Conservation (phyloP, 1,139 yeast species). For the Pichia sp. region DNA sequence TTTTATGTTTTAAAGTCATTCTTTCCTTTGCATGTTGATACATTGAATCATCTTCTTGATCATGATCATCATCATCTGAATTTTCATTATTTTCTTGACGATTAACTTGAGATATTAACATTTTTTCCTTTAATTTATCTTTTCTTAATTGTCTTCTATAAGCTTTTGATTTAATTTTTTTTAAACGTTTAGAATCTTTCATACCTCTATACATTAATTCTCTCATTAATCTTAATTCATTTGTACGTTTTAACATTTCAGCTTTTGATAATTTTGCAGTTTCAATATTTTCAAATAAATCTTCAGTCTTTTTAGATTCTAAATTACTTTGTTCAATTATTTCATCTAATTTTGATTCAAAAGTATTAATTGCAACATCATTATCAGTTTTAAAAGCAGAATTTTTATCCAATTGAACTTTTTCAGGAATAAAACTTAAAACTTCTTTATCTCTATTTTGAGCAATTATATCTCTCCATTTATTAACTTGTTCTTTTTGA, state of each 20-base stretch:
- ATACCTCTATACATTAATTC: conserved; percentile 96
- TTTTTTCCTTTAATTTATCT: conserved; percentile 66
- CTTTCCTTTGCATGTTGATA: conserved; percentile 80
- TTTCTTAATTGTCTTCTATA: conserved; percentile 83
- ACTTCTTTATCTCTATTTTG: conserved; percentile 81
- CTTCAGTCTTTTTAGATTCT: conserved; percentile 64
- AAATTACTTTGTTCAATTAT: conserved; percentile 62
- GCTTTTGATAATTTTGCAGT: conserved; percentile 77
- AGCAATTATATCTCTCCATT: conserved; percentile 83
- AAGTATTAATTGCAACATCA: conserved; percentile 47
- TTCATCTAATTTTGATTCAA: conserved; percentile 61
- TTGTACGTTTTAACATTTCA: conserved; percentile 71
- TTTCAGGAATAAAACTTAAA: conserved; percentile 59
- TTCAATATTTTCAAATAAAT: conserved; percentile 82
- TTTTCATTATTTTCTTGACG: conserved; percentile 45
- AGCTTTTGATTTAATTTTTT: conserved; percentile 89
- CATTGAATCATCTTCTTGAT: conserved; percentile 57
- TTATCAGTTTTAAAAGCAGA: conserved; percentile 48
- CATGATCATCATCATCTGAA: conserved; percentile 33
- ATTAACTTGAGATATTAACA: conserved; percentile 38
- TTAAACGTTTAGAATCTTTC: conserved; percentile 79
- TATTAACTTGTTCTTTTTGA: conserved; percentile 76
- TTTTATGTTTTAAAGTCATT: conserved; percentile 86
- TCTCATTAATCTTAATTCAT: conserved; percentile 84
- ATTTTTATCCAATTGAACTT: conserved; percentile 37